phyloP scores from a whole-genome alignment of 2,329 filamentous ascomycete genomes.

The Colletotrichum tropicale region DNA sequence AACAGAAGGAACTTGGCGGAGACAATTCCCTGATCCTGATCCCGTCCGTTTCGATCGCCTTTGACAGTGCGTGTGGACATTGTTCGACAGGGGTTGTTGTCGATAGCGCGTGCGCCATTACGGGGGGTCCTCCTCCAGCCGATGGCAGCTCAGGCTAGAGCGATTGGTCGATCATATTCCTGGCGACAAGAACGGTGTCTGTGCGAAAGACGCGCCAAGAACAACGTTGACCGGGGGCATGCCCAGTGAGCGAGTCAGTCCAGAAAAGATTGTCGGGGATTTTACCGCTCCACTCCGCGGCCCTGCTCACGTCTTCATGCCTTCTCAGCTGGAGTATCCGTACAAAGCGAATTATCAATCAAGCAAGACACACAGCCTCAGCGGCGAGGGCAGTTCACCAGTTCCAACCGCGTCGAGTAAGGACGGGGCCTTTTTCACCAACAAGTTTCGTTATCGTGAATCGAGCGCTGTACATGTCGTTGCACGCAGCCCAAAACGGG shows the following conservation, averaged over 20 bases:
- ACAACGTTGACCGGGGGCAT: neutral
- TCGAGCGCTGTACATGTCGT: neutral
- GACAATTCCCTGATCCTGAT: neutral
- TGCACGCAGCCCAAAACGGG: neutral
- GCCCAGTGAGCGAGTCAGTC: constrained; percentile 8
- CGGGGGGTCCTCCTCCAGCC: neutral
- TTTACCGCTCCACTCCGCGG: neutral
- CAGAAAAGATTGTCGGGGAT: constrained; percentile 5
- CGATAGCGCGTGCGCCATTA: constrained; percentile 13
- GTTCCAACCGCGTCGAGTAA: neutral
- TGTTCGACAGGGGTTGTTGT: constrained; percentile 4
- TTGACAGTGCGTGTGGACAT: neutral
- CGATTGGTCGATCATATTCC: constrained; percentile 12
- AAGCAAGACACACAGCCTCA: neutral
- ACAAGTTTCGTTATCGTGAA: neutral
- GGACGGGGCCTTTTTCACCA: neutral
- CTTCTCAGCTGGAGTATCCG: neutral
- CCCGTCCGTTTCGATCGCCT: constrained; percentile 15
- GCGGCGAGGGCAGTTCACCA: neutral
- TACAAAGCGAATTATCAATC: neutral
- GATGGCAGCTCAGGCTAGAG: constrained; percentile 4
- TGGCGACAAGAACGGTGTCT: constrained; percentile 18
- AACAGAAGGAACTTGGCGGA: neutral
- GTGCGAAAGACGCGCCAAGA: neutral
- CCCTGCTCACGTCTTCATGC: neutral